phyloP scores from a whole-genome alignment of 1,284 basidiomycete species.

The Malassezia vespertilionis region DNA sequence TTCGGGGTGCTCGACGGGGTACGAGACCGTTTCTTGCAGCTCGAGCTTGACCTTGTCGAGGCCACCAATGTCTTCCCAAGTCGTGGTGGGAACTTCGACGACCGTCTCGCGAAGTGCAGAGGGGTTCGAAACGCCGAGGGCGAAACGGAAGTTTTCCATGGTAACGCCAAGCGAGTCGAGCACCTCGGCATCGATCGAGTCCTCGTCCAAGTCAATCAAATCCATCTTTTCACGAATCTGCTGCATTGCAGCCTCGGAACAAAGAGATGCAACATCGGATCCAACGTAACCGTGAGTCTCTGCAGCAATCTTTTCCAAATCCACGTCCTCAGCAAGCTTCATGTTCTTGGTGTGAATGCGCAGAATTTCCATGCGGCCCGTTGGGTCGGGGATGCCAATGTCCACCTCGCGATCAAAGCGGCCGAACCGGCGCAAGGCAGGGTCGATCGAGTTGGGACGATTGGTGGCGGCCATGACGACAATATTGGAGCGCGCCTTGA shows the following conservation, averaged over 20 bases:
- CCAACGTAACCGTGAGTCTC: slow-evolving; percentile 99
- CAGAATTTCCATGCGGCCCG: slow-evolving; percentile 92
- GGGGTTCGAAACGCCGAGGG: slow-evolving; percentile 86
- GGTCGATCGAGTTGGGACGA: slow-evolving; percentile 96
- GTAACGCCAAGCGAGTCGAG: slow-evolving; percentile 89
- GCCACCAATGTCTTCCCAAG: slow-evolving; percentile 98
- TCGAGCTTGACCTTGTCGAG: slow-evolving; percentile 99
- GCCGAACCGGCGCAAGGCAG: slow-evolving; percentile 91
- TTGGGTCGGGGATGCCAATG: slow-evolving; percentile 97
- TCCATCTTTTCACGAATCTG: slow-evolving; percentile 98
- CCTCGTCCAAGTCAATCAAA: slow-evolving; percentile 64
- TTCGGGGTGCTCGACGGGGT: slow-evolving; percentile 98
- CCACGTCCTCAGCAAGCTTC: slow-evolving; percentile 96
- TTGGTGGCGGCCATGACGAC: slow-evolving; percentile 99
- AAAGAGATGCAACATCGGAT: slow-evolving; percentile 89
- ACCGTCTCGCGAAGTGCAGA: slow-evolving; percentile 91
- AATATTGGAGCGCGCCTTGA: slow-evolving; percentile 95
- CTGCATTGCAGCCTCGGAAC: slow-evolving; percentile 96
- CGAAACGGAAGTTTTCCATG: slow-evolving; percentile 98
- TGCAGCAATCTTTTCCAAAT: slow-evolving; percentile 89
- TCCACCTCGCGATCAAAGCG: slow-evolving; percentile 99
- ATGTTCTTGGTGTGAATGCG: slow-evolving; percentile 99
- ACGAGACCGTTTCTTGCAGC: slow-evolving; percentile 97
- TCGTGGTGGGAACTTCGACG: slow-evolving; percentile 87
- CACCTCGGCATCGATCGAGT: slow-evolving; percentile 92